Base-by-base conservation (phyloP, 2,329 filamentous ascomycete species). In the Penicillium italicum region DNA sequence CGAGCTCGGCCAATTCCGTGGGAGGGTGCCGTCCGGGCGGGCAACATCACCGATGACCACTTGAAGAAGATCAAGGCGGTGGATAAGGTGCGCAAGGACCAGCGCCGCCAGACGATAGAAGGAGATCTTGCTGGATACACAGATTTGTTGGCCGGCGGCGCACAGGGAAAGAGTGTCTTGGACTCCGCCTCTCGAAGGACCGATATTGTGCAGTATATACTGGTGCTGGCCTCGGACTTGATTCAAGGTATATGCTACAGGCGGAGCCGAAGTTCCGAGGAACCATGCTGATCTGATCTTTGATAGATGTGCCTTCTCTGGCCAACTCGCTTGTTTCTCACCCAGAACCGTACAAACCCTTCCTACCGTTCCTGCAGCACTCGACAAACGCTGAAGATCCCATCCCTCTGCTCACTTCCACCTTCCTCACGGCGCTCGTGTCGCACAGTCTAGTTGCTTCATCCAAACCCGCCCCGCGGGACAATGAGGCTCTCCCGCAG, bases 31-130 rank as follows among this genome's bases (percentile, higher is more conserved):
- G 91, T 96, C 64, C 86, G 94, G 74, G 91, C 91, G 66, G 91
- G 92, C 74, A 94, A 91, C 70, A 89, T 99, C 76, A 96, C 90
- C 56, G 93, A 97, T 66, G 87, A 89, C 65, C 93, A 99, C 76
- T 85, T 97, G 66, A 90, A 89, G 79, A 93, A 92, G 82, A 96
- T 99, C 78, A 92, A 92, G 76, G 90, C 92, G 59, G 90, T 97
- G 66, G 94, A 97, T 76, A 97, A 97, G 78, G 90, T 94, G 64
- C 89, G 91, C 75, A 94, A 91, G 75, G 94, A 97, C 65, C 89
- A 91, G 76, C 85, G 92, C 70, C 88, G 87, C 72, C 85, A 93
- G 70, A 88, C 86, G 18, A 86, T 97, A 59, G 89, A 96, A 73
- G 78, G 77, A 53, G 90, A 97, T 76, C 77, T 93, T 24, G 82